Evolutionary conservation across 2,329 filamentous ascomycete species (phyloP), one percentile per base, ranked within the genome.

Genomic region (Dichotomopilus funicola): DNA sequence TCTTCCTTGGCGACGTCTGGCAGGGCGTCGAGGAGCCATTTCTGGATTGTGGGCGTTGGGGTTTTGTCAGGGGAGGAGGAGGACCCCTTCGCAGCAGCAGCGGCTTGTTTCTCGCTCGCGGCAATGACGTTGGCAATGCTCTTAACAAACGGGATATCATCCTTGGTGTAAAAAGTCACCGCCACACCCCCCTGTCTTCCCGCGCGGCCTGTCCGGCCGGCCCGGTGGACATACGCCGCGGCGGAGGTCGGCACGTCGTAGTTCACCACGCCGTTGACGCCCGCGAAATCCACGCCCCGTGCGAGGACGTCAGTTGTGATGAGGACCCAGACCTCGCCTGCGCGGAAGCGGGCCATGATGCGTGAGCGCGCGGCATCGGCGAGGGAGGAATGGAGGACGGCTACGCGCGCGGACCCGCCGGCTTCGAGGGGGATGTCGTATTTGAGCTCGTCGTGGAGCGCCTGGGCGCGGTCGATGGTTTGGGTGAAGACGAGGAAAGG

Each of bases 401-500:
- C 92, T 56, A 97, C 89, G 42, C 94, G 84, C 1, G 86, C 81
- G 1, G 88, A 85, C 12, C 91, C 91, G 43, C 91, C 91, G 5
- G 91, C 92, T 70, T 91, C 86, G 0, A 87, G 78, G 0, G 94
- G 91, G 46, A 99, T 96, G 68, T 99, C 94, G 73, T 96, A 99
- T 59, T 89, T 86, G 35, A 99, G 80, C 70, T 99, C 94, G 37
- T 88, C 85, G 68, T 95, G 86, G 1, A 99, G 79, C 5, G 94
- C 91, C 36, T 87, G 82, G 0, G 94, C 94, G 63, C 94, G 85
- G 51, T 91, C 87, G 55, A 99, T 96, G 0, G 92, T 96, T 73
- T 99, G 94, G 0, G 92, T 94, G 71, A 99, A 99, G 58, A 99
- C 87, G 5, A 99, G 79, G 72, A 96, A 96, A 0, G 94, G 94